phyloP scores from a whole-genome alignment of 805 yeast genomes.

The Pichia californica region DNA sequence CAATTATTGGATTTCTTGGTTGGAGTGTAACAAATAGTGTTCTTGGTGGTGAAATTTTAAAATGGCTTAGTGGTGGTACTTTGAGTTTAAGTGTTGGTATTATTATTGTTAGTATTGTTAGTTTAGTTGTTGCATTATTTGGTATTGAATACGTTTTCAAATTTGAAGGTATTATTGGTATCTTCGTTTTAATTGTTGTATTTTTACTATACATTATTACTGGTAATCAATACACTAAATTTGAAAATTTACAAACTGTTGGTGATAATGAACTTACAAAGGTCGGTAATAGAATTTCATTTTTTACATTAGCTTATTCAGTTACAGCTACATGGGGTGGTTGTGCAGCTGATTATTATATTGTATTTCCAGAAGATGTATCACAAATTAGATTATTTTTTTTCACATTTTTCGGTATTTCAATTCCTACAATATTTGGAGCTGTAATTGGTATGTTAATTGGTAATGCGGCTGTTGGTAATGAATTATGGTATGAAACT shows the following conservation, averaged over 20 bases:
- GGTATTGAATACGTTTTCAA: constrained; percentile 69
- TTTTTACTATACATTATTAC: constrained; percentile 59
- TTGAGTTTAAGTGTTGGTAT: constrained; percentile 73
- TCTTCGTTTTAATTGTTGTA: constrained; percentile 65
- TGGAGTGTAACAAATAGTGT: constrained; percentile 92
- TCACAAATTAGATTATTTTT: constrained; percentile 47
- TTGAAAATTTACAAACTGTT: constrained; percentile 29
- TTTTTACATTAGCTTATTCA: constrained; percentile 67
- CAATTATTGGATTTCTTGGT: constrained; percentile 76
- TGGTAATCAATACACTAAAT: constrained; percentile 36
- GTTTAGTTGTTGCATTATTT: constrained; percentile 63
- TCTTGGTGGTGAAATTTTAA: constrained; percentile 78
- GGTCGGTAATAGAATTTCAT: constrained; percentile 65
- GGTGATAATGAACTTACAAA: constrained; percentile 36
- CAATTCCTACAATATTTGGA: constrained; percentile 69
- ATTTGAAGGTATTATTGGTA: constrained; percentile 61
- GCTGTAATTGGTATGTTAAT: constrained; percentile 68
- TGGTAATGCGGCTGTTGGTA: constrained; percentile 56
- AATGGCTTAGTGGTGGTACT: constrained; percentile 55
- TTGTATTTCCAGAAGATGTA: constrained; percentile 69
- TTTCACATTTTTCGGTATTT: constrained; percentile 60
- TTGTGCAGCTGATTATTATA: constrained; percentile 77
- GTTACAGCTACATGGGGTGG: constrained; percentile 89
- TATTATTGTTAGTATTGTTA: constrained; percentile 55
- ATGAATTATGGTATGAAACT: constrained; percentile 49